Conservation (phyloP, 2,329 filamentous ascomycete genomes). For the Ascochyta viciae-villosae region DNA sequence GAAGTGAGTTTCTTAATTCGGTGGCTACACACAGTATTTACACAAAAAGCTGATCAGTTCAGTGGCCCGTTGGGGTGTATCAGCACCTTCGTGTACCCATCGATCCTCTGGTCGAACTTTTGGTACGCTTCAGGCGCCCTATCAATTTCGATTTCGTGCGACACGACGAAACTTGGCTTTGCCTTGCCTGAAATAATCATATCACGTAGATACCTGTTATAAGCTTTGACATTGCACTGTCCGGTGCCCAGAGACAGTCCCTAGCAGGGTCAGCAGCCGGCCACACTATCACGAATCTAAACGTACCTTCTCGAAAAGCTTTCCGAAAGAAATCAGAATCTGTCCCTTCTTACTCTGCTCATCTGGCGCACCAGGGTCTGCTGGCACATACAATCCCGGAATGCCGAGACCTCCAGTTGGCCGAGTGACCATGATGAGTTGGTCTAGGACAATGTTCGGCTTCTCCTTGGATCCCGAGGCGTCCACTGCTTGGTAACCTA, state of each 20-base stretch:
- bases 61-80: constrained; percentile 66
- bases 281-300: not conserved
- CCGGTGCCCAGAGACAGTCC: constrained; percentile 67
- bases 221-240: constrained; percentile 73
- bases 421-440: constrained; percentile 68
- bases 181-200: constrained; percentile 70
- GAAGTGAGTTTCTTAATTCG: constrained; percentile 2
- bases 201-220: constrained; percentile 71
- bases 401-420: constrained; percentile 69
- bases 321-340: constrained; percentile 70
- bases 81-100: constrained; percentile 72
- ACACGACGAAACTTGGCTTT: constrained; percentile 71
- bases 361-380: constrained; percentile 69
- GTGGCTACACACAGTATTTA: not conserved
- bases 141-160: constrained; percentile 68
- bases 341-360: constrained; percentile 67
- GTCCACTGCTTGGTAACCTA: constrained; percentile 69
- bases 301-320: constrained; percentile 70
- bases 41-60: constrained; percentile 24
- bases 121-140: constrained; percentile 67
- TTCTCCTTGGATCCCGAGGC: constrained; percentile 64
- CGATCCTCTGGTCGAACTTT: constrained; percentile 70
- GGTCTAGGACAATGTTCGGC: constrained; percentile 69
- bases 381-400: constrained; percentile 61
- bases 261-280: constrained; percentile 43